These are phyloP conservation scores for Hericium rajendrae DNA, from an alignment of 768 basidiomycete species.

Conservation along the genomic window DNA sequence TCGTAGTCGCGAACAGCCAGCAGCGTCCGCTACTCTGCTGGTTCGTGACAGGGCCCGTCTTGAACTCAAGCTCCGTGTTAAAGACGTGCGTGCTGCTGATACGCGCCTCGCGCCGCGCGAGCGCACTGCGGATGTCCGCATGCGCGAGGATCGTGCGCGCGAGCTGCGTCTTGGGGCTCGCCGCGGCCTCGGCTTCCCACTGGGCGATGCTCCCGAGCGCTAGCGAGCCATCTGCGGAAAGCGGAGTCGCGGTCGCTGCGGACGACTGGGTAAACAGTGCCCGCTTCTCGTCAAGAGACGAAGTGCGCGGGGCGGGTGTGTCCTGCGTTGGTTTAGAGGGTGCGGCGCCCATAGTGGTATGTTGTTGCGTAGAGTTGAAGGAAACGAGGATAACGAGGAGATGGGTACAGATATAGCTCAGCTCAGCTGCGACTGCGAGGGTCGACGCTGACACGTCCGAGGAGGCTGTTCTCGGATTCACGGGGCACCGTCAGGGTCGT, in stretches of 20 bases:
- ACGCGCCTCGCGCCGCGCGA: conserved; percentile 52
- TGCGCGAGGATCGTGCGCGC: conserved; percentile 72
- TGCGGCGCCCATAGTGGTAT: conserved; percentile 25
- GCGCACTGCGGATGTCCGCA: conserved; percentile 49
- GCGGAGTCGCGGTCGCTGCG: conserved; percentile 17
- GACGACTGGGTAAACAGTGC: conserved; percentile 4
- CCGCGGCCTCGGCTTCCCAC: conserved; percentile 56
- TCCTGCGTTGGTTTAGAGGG: conserved; percentile 21
- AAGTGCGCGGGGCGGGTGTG: conserved; percentile 1
- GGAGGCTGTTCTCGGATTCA: no score
- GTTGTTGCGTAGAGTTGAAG: no score
- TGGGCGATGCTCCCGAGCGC: conserved; percentile 43
- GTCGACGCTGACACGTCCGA: no score
- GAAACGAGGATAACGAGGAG: no score
- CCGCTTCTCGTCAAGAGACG: conserved; percentile 14
- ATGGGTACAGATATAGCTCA: no score
- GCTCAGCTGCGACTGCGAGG: no score
- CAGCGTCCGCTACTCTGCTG: conserved; percentile 87
- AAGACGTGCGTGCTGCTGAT: conserved; percentile 71
- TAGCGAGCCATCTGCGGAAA: conserved; percentile 53
- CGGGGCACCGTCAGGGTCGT: no score
- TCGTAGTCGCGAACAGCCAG: conserved; percentile 93
- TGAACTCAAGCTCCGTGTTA: conserved; percentile 71
- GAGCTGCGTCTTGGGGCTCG: conserved; percentile 55
- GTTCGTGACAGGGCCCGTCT: conserved; percentile 75